Conservation (phyloP, 2,329 filamentous ascomycete species). For the Colletotrichum sp. region DNA sequence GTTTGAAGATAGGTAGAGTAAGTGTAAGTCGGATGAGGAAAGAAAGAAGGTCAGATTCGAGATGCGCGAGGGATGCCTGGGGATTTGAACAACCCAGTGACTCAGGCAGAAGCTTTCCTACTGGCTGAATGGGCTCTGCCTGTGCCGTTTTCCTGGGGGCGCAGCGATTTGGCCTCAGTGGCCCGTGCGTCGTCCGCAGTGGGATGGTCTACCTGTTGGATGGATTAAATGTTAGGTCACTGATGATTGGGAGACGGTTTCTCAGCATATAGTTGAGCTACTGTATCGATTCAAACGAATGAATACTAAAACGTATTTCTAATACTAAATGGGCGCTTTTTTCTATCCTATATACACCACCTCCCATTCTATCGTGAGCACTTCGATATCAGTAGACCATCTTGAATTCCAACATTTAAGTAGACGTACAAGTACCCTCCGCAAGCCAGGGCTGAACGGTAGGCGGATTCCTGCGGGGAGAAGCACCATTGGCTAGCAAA, state of each 20-base stretch:
- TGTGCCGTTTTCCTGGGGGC: slow-evolving; percentile 5
- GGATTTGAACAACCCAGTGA: slow-evolving; percentile 18
- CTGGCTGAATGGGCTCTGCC: not conserved
- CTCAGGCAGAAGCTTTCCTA: not conserved
- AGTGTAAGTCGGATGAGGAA: slow-evolving; percentile 9
- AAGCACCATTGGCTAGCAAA: not conserved
- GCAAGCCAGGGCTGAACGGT: slow-evolving; percentile 4
- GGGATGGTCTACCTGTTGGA: not conserved
- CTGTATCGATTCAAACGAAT: not conserved
- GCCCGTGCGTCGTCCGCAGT: not conserved
- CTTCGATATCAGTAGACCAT: not conserved
- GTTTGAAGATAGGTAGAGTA: not conserved
- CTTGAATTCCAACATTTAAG: not conserved
- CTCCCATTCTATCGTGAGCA: accelerated
- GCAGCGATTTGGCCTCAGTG: slow-evolving; percentile 22
- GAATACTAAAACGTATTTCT: not conserved
- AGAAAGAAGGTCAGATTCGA: not conserved
- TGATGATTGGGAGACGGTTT: not conserved
- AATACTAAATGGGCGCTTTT: too few species aligned
- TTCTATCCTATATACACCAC: too few species aligned
- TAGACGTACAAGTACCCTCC: not conserved
- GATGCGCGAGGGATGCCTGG: slow-evolving; percentile 19
- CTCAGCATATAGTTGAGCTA: not conserved
- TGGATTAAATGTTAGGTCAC: slow-evolving; percentile 4
- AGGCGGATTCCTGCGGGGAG: not conserved